A percentile compares a stretch with the other conserved stretches of the same genome.
Evolutionary conservation across 2,329 filamentous ascomycete species (phyloP).

Genomic region (Talaromyces sp.): DNA sequence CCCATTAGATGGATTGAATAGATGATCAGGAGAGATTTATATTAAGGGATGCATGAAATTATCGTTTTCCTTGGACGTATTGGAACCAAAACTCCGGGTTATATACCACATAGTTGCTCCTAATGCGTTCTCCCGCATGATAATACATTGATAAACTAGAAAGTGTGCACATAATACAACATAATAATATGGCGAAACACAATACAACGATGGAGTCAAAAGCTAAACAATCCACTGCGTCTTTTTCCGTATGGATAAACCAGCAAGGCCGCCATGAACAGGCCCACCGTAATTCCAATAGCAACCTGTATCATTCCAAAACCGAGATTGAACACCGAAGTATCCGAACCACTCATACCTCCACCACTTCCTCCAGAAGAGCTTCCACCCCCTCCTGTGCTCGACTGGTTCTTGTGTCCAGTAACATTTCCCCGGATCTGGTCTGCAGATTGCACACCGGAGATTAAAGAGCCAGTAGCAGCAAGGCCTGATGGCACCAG

Average conservation of each 20-base stretch:
- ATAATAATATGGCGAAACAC: neutral
- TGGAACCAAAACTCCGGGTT: neutral
- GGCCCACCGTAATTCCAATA: conserved; percentile 48
- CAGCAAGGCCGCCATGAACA: conserved; percentile 47
- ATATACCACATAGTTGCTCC: neutral
- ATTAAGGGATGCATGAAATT: neutral
- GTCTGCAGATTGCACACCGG: conserved; percentile 51
- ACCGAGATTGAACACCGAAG: conserved; percentile 13
- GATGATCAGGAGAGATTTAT: neutral
- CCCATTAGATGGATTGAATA: neutral
- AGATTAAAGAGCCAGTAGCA: conserved; percentile 50
- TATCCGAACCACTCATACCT: conserved; percentile 3
- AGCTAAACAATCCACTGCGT: conserved; percentile 46
- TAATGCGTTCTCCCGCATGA: neutral
- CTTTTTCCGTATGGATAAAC: conserved; percentile 48
- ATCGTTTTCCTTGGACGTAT: neutral
- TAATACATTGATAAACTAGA: neutral
- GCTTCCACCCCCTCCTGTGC: neutral
- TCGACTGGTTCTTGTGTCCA: conserved; percentile 5
- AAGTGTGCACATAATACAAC: neutral
- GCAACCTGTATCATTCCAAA: conserved; percentile 48
- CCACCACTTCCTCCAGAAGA: neutral
- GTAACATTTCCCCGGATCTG: conserved; percentile 39
- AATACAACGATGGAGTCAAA: conserved; percentile 2
- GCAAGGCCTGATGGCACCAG: conserved; percentile 56